Base-by-base conservation (phyloP, 1,139 yeast species). In the Debaryomyces subglobosus region DNA sequence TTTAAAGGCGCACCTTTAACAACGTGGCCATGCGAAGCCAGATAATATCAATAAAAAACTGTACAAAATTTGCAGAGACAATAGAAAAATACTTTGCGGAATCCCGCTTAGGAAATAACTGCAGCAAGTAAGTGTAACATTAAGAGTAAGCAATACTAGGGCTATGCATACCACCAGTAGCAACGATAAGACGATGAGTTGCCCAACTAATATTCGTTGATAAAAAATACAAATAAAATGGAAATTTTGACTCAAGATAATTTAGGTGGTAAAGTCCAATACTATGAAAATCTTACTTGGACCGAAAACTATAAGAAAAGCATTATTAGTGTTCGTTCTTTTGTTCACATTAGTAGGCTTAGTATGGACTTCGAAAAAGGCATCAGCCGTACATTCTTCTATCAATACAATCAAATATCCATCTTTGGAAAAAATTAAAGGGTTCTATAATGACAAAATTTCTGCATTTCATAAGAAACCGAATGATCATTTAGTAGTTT, bases 381-480 rank as follows among this genome's bases (percentile, higher is more conserved):
- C 38, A 12, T 3, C 23, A 15, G 21, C 8, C 23, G n/a, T n/a
- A 7, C 12, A 35, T 4, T 6, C 38, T 12, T 35, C 38, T 18
- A 13, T 35, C 6, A 13, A 35, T 8, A 35, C 20, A 21, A 12
- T 18, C 3, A 35, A 35, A n/a, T 35, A 35, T 12, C 38, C 38
- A 12, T 18, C 38, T 12, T 20, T 35, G 5, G 37, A 20, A 8
- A 18, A 20, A 15, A 18, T 40, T 36, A 40, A 30, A 25, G 27
- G 43, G 13, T 30, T 40, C 7, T 40, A 40, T 21, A 27, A 39
- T 27, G 33, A 30, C 18, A 40, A 40, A 15, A n/a, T 40, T n/a
- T 30, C 43, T 6, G 5, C 25, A n/a, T 10, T 32, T 5, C 12
- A 18, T 10, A 20, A 35, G 16, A 18, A 30, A n/a, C 30, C 36